Percentiles rank a stretch among this genome's conserved stretches.
Conservation (phyloP, 148 eudicot species). For the Nyssa sinensis region DNA sequence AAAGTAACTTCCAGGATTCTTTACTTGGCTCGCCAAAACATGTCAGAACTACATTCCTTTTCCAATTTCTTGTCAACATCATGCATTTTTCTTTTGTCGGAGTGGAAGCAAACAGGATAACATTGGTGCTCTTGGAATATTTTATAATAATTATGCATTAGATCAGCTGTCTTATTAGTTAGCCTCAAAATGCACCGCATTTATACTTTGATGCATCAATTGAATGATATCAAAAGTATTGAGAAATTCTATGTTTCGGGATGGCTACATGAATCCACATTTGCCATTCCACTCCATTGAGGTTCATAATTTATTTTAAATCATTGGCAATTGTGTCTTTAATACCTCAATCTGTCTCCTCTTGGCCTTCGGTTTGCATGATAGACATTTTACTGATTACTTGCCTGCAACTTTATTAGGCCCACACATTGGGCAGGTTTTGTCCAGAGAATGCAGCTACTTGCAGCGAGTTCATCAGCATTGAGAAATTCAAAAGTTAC, state of each 20-base stretch:
- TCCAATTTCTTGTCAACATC: too few species aligned
- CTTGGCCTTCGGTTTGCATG: background rate
- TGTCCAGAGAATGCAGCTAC: slow-evolving; percentile 57
- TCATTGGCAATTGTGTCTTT: background rate
- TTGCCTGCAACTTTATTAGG: slow-evolving; percentile 36
- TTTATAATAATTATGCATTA: too few species aligned
- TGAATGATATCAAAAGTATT: too few species aligned
- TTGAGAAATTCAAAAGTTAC: slow-evolving; percentile 48
- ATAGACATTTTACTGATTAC: background rate
- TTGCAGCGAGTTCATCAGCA: slow-evolving; percentile 56
- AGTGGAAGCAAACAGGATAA: background rate
- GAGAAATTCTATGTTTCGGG: too few species aligned
- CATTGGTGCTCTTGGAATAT: background rate
- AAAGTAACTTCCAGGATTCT: slow-evolving; percentile 74
- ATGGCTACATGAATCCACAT: background rate
- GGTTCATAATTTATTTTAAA: background rate
- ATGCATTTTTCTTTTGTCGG: slow-evolving; percentile 1
- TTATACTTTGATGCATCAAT: too few species aligned
- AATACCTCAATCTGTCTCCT: too few species aligned
- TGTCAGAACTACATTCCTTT: slow-evolving; percentile 55
- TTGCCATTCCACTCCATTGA: background rate
- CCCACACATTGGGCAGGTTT: slow-evolving; percentile 63
- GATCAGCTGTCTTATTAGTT: too few species aligned
- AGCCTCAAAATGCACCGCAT: too few species aligned
- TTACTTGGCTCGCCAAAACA: slow-evolving; percentile 74